Base-by-base conservation (phyloP, 805 yeast genomes). In the Cyberlindnera maritima region DNA sequence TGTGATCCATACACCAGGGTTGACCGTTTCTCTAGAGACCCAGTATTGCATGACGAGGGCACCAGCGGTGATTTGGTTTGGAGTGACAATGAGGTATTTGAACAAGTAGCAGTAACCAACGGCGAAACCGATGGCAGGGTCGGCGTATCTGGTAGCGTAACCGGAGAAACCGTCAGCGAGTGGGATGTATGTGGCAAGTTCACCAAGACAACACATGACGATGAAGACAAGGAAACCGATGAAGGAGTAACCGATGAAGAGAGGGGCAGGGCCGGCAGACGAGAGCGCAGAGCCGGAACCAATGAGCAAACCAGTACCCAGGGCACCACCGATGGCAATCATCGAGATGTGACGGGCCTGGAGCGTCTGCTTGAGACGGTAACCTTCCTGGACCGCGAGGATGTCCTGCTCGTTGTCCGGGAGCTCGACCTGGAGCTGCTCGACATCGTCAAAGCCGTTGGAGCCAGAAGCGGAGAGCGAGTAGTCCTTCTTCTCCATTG, bases 201-300 rank as follows among this genome's bases (percentile, higher is more conserved):
- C 89, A 41, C 88, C 88, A 44, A 84, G 67, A 37, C 81, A 81
- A 46, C 81, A 70, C 83, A 80, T 83, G 35, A 82, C 85, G 60
- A 81, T 75, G 55, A 74, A 83, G 17, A 88, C 91, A 37, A 83
- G 68, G 25, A 81, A 60, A n/a, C 95, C 95, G 55, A 87, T 81
- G 43, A 82, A 62, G 7, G 82, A 64, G 61, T 87, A 88, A 4
- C 88, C 78, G 43, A 87, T 74, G 36, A 83, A 62, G 32, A 74
- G 60, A 3, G 77, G 63, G 4, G 70, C 79, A 4, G 88, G 85
- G 11, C 89, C 89, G 49, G 83, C 80, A 18, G 73, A 69, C 15
- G 61, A 61, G 43, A 84, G 65, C 0, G 85, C 79, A 35, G 74
- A 64, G 46, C 87, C 88, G 6, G 85, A 74, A 43, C 86, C 87